These are phyloP conservation scores for Termitomyces eurrhizus DNA, from an alignment of 768 basidiomycete genomes.

Conservation along the genomic window DNA sequence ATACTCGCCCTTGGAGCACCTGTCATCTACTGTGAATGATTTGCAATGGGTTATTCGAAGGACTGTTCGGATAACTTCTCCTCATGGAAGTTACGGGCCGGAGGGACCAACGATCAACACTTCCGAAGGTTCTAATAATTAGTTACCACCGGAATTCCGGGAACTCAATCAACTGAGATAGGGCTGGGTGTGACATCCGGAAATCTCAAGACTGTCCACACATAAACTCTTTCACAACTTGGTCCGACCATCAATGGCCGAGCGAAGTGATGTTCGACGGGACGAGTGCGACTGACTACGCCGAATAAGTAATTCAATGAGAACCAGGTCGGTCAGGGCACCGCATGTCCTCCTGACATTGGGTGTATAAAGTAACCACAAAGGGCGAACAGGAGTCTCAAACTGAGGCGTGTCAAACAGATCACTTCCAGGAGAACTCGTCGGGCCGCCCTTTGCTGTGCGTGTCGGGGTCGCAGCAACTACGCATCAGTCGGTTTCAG, in stretches of 20 bases:
- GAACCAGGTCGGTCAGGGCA: conserved; percentile 6
- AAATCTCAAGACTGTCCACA: conserved; percentile 6
- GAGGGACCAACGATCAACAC: conserved; percentile 7
- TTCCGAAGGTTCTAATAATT: conserved; percentile 10
- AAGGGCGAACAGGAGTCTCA: background rate
- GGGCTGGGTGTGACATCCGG: conserved; percentile 1
- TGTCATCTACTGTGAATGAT: conserved; percentile 11
- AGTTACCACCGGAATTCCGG: background rate
- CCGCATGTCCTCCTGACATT: conserved; percentile 5
- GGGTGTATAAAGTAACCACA: background rate
- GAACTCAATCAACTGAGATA: conserved; percentile 5
- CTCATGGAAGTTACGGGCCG: conserved; percentile 18
- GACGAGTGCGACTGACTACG: background rate
- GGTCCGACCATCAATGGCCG: conserved; percentile 1
- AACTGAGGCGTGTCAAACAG: background rate
- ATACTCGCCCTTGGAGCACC: conserved; percentile 16
- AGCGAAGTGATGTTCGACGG: background rate
- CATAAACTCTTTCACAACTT: conserved; percentile 3
- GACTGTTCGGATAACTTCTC: conserved; percentile 12
- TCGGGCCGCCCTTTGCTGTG: conserved; percentile 18
- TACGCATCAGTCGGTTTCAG: conserved; percentile 23
- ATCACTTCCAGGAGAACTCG: conserved; percentile 10
- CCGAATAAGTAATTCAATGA: conserved; percentile 11
- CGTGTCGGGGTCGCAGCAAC: conserved; percentile 21
- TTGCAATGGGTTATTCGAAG: conserved; percentile 16